Percentiles rank a stretch among this genome's conserved stretches.
phyloP scores from a whole-genome alignment of 331 rosid species.

The Arachis monticola region DNA sequence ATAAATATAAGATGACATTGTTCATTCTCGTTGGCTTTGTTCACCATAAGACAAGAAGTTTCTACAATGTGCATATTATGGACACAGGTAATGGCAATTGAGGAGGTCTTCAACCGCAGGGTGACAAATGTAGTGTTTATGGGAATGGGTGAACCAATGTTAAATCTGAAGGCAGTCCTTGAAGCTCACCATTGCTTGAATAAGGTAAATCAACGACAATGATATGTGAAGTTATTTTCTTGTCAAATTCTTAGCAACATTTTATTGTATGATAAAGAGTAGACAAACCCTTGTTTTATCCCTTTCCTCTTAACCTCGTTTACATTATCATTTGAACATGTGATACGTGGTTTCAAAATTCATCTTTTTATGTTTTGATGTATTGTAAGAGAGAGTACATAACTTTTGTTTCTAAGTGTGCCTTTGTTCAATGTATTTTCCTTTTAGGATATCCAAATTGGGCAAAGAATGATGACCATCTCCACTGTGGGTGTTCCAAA shows the following conservation, averaged over 20 bases:
- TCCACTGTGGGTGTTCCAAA: slow-evolving; percentile 99
- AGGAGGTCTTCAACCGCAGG: slow-evolving; percentile 85
- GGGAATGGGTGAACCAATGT: slow-evolving; percentile 99
- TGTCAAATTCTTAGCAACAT: not conserved
- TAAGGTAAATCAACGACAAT: slow-evolving; percentile 59
- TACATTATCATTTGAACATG: slow-evolving; percentile 17
- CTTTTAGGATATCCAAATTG: slow-evolving; percentile 85
- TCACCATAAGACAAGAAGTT: not conserved
- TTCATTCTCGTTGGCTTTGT: slow-evolving; percentile 27
- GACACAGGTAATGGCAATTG: slow-evolving; percentile 90
- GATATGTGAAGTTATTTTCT: slow-evolving; percentile 34
- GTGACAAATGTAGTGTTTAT: slow-evolving; percentile 96
- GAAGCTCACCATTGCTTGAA: slow-evolving; percentile 93
- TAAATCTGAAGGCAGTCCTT: slow-evolving; percentile 85
- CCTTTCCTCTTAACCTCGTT: slow-evolving; percentile 8
- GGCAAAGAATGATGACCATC: slow-evolving; percentile 97
- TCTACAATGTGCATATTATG: slow-evolving; percentile 33
- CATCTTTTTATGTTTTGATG: slow-evolving; percentile 8
- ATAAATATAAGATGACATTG: slow-evolving; percentile 9
- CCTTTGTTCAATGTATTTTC: slow-evolving; percentile 33
- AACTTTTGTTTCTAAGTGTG: slow-evolving; percentile 24
- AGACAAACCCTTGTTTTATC: slow-evolving; percentile 4
- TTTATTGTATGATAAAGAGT: slow-evolving; percentile 24
- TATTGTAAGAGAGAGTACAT: slow-evolving; percentile 14
- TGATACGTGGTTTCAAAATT: slow-evolving; percentile 20